Percentiles rank a stretch among this genome's conserved stretches.
These are phyloP conservation scores for Claviceps sp. DNA, from an alignment of 2,329 filamentous ascomycete species.

Conservation along the genomic window DNA sequence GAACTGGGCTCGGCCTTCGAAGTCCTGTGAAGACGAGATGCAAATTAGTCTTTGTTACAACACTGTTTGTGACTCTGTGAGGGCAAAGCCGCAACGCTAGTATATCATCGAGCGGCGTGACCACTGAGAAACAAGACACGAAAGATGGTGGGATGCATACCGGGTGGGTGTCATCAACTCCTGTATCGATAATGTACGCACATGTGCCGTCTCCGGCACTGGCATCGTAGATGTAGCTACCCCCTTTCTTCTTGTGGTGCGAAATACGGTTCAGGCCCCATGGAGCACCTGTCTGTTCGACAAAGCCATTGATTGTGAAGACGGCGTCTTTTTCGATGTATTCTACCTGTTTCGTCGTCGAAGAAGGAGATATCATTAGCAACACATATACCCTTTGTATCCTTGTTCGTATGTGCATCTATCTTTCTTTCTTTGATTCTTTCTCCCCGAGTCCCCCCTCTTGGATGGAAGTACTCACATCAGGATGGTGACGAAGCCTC, in stretches of 20 bases:
- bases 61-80: not conserved
- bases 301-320: not conserved
- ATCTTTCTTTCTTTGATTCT: not conserved
- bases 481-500: slow-evolving; percentile 12
- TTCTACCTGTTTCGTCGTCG: slow-evolving; percentile 12
- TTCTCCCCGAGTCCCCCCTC: not conserved
- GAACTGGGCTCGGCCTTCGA: slow-evolving; percentile 25
- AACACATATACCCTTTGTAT: not conserved
- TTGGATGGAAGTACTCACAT: slow-evolving; percentile 7
- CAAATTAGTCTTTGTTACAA: not conserved
- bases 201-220: slow-evolving; percentile 26
- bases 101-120: not conserved
- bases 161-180: slow-evolving; percentile 19
- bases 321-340: slow-evolving; percentile 20
- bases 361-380: not conserved
- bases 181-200: slow-evolving; percentile 31
- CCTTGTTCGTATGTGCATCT: not conserved
- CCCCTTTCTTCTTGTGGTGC: slow-evolving; percentile 11
- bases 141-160: slow-evolving; percentile 12
- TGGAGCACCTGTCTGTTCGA: slow-evolving; percentile 21
- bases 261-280: slow-evolving; percentile 25
- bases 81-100: too few species aligned
- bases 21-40: slow-evolving; percentile 15
- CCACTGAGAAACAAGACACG: too few species aligned
- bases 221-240: slow-evolving; percentile 20